These are phyloP conservation scores for Cladosporium sphaerospermum DNA, from an alignment of 2,329 filamentous ascomycete species.

Conservation along the genomic window DNA sequence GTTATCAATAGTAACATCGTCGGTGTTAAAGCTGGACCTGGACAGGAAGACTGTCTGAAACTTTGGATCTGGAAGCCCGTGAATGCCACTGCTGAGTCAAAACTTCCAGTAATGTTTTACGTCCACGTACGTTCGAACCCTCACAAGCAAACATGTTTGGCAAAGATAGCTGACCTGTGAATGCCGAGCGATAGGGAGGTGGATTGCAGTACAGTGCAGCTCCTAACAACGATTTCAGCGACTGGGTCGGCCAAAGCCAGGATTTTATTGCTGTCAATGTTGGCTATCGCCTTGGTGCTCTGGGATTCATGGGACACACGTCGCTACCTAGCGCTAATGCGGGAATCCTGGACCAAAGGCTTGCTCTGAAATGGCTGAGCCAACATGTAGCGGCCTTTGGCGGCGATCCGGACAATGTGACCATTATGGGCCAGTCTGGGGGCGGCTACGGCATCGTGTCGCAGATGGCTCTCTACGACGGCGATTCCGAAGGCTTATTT, in stretches of 20 bases:
- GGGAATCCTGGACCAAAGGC: slow-evolving; percentile 36
- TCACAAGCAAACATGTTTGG: not conserved
- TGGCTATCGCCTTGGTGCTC: slow-evolving; percentile 57
- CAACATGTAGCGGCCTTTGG: slow-evolving; percentile 36
- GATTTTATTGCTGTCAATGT: slow-evolving; percentile 50
- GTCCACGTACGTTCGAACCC: not conserved
- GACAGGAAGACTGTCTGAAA: slow-evolving; percentile 37
- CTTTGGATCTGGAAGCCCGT: slow-evolving; percentile 42
- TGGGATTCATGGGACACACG: slow-evolving; percentile 60
- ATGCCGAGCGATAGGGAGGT: not conserved
- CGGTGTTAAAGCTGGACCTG: slow-evolving; percentile 3
- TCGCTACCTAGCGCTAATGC: slow-evolving; percentile 41
- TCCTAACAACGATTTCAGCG: slow-evolving; percentile 10
- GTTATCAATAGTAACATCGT: slow-evolving; percentile 10
- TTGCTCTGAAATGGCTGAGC: slow-evolving; percentile 38
- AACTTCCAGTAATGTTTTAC: slow-evolving; percentile 38
- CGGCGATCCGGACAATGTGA: slow-evolving; percentile 26
- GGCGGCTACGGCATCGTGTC: slow-evolving; percentile 31
- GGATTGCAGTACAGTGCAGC: slow-evolving; percentile 8
- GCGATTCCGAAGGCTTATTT: slow-evolving; percentile 2
- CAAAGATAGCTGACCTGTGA: not conserved
- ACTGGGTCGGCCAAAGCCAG: slow-evolving; percentile 8
- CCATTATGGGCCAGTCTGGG: slow-evolving; percentile 41
- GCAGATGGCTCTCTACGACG: slow-evolving; percentile 6
- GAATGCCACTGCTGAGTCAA: slow-evolving; percentile 20